Base-by-base conservation (phyloP, 2,329 filamentous ascomycete genomes). In the Aspergillus versicolor region DNA sequence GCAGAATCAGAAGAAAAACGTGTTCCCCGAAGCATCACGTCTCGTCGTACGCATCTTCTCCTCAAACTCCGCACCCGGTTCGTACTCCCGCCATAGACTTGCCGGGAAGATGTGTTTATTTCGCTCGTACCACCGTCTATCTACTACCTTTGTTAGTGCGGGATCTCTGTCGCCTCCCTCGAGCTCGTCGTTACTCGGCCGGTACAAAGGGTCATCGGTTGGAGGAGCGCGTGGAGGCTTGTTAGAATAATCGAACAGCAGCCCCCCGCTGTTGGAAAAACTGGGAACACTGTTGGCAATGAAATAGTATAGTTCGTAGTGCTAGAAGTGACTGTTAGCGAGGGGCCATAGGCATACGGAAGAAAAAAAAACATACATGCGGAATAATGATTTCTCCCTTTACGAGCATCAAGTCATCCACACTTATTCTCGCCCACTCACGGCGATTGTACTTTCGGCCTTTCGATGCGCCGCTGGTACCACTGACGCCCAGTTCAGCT, bases 71-170 rank as follows among this genome's bases (percentile, higher is more conserved):
- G 89, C 90, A 60, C 91, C 90, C 0, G 92, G 89, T 64, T 96
- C 92, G 72, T 96, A 99, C 61, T 96, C 90, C 66, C 92, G 91
- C 94, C 94, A 99, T 46, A 93, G 84, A 71, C 91, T 97, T 19
- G 93, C 93, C 0, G 94, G 94, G 72, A 93, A 99, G 57, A 99
- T 97, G 74, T 99, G 94, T 76, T 97, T 99, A 73, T 97, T 97
- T 69, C 88, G 85, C 79, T 97, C 92, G 73, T 97, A 99, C 94
- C 94, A 99, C 59, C 94, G 82, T 59, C 94, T 84, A 77, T 99
- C 93, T 4, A 99, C 93, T 3, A 99, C 92, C 72, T 97, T 97
- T 3, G 93, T 97, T 61, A 89, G 76, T 3, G 83, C 83, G 1
- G 92, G 87, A 65, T 97, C 92, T 60, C 94, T 89, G 41, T 81